Base-by-base conservation (phyloP, 176 grass and related monocot genomes). In the Aegilops sharonensis region DNA sequence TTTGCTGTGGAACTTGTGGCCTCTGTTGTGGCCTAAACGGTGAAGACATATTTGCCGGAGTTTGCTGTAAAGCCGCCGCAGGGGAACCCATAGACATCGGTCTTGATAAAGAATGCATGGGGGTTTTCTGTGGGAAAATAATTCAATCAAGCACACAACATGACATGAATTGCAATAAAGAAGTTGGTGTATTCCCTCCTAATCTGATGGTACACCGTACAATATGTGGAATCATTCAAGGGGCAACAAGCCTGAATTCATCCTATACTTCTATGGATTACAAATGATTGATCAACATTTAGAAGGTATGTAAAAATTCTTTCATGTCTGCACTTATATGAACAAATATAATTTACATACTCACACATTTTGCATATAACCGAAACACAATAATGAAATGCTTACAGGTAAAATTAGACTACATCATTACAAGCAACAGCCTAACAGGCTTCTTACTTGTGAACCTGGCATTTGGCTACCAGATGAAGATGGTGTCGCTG, bases 1-100 rank as follows among this genome's bases (percentile, higher is more conserved):
- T 94, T 79, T 87, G 86, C 83, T 95, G 97, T 36, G 94, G 42
- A 75, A 80, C 79, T 82, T 93, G 93, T 57, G 93, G 88, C 88
- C 90, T 94, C 77, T 89, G 86, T 87, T 95, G 93, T 5, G 90
- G 82, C 50, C 92, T 96, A 88, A 89, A 89, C 50, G 87, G 25
- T 82, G 92, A 80, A 79, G 93, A 84, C 1, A 85, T 54, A 79
- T 85, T 88, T 66, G 92, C 73, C 3, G 62, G 79, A 65, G 86
- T 75, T 92, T 96, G 97, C 42, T 86, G 82, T 84, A 86, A 85
- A 77, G 77, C 45, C 18, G 54, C 62, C 8, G 80, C 84, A 81
- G 95, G 87, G 81, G 92, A 87, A 83, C 85, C 85, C 78, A 91
- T 62, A 61, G 96, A 91, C 79, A 84, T 39, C 3, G 90, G 85